These are phyloP conservation scores for Chlamydomonas schloesseri DNA, from an alignment of 139 green algal species.

Conservation along the genomic window DNA sequence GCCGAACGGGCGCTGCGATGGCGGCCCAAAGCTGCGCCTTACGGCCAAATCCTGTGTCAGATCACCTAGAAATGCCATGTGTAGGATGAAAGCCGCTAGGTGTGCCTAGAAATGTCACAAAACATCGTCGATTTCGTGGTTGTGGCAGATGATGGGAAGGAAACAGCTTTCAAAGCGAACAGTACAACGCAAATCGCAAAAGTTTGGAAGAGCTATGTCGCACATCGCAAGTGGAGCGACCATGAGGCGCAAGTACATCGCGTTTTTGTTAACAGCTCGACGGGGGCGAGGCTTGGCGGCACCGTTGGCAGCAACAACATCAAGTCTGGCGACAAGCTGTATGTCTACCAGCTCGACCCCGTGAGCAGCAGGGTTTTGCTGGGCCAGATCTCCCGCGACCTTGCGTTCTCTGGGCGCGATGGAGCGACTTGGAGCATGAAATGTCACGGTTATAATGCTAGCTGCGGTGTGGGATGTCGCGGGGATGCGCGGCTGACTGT, in stretches of 20 bases:
- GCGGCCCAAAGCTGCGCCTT: too few species aligned
- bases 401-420: not conserved
- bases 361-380: not conserved
- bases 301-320: not conserved
- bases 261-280: not conserved
- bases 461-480: too few species aligned
- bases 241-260: not conserved
- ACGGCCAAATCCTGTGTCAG: too few species aligned
- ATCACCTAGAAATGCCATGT: too few species aligned
- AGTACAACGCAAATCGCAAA: not conserved
- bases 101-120: not conserved
- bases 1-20: too few species aligned
- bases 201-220: constrained; percentile 1
- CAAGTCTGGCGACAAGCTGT: not conserved
- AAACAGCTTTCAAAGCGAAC: not conserved
- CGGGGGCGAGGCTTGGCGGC: not conserved
- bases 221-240: not conserved
- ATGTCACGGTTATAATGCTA: not conserved
- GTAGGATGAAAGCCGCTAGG: too few species aligned
- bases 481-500: too few species aligned
- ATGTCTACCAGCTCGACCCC: not conserved
- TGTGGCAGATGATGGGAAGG: not conserved
- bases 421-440: too few species aligned
- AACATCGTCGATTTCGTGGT: too few species aligned
- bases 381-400: not conserved